Evolutionary conservation across 306 rosid genomes (phyloP), one percentile per base, ranked within the genome.

Genomic region (Cucurbita argyrosperma): DNA sequence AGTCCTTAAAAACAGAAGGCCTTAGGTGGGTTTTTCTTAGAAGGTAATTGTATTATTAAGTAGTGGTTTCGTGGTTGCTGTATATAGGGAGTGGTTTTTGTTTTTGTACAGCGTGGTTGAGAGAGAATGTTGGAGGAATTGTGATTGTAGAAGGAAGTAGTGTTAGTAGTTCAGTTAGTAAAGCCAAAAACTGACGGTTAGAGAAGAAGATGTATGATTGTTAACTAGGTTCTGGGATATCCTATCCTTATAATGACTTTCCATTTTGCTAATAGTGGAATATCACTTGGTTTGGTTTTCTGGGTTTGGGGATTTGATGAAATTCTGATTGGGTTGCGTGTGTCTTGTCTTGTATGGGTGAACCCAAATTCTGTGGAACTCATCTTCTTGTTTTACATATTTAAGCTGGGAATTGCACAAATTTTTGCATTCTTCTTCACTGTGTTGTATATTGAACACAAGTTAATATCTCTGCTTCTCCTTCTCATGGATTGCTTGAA

Each of bases 31-130:
- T 38, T 51, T 79, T 64, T 72, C 76, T 79, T 66, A 58, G 85
- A 79, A 83, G 49, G 86, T 83, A 86, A 85, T 81, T 50, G 79
- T 84, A 90, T 85, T 83, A 49, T 85, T 14, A 64, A 66, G 85
- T 77, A 73, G 86, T 83, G 79, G 74, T 77, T 69, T 82, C 19
- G 74, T 82, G 78, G 55, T 81, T 83, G 83, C 83, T 84, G 79
- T 64, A 65, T 66, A 70, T 78, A 77, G 79, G 72, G 70, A 82
- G 82, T 58, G 89, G 61, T 57, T 53, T 30, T 30, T 30, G 26
- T 26, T 26, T 85, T 83, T 93, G 97, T 93, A 93, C 88, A 90
- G 94, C 76, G 82, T 90, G 93, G 79, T 54, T 59, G 82, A 79
- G 72, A 16, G 82, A 79, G 72, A 16, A 72, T 78, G 55, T 77